Evolutionary conservation across 2,329 filamentous ascomycete genomes (phyloP).

Genomic region (Botryotinia convoluta): DNA sequence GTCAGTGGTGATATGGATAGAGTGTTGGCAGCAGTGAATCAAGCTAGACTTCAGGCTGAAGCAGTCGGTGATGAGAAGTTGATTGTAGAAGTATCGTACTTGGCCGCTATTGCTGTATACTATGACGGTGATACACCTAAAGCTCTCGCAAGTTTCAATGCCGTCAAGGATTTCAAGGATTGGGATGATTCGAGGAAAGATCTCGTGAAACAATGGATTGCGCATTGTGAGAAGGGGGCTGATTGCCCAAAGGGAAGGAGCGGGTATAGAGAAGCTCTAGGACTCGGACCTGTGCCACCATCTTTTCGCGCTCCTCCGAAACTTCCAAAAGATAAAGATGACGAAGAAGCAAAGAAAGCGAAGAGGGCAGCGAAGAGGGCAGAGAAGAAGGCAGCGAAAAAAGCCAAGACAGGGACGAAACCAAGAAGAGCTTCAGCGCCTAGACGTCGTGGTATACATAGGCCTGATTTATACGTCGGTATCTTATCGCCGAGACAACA

Average conservation of each 20-base stretch:
- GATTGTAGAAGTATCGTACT: background rate
- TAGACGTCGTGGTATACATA: background rate
- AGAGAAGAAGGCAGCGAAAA: too few relatives aligned
- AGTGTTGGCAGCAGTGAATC: background rate
- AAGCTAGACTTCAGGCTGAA: background rate
- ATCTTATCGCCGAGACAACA: background rate
- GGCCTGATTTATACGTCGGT: constrained; percentile 10
- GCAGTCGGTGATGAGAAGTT: background rate
- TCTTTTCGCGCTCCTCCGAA: background rate
- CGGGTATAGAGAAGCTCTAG: background rate
- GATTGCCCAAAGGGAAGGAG: background rate
- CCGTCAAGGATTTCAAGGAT: background rate
- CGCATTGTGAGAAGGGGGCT: background rate
- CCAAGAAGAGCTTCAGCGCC: background rate
- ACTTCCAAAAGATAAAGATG: background rate
- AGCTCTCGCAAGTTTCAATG: background rate
- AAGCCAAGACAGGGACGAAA: background rate
- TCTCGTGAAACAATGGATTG: background rate
- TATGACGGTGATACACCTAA: background rate
- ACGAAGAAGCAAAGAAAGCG: background rate
- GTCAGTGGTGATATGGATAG: background rate
- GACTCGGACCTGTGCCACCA: background rate
- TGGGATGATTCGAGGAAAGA: background rate
- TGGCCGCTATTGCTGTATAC: background rate
- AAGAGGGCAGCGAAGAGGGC: too few relatives aligned